Evolutionary conservation across 1,139 yeast species (phyloP).

Genomic region (Pichia sp.): DNA sequence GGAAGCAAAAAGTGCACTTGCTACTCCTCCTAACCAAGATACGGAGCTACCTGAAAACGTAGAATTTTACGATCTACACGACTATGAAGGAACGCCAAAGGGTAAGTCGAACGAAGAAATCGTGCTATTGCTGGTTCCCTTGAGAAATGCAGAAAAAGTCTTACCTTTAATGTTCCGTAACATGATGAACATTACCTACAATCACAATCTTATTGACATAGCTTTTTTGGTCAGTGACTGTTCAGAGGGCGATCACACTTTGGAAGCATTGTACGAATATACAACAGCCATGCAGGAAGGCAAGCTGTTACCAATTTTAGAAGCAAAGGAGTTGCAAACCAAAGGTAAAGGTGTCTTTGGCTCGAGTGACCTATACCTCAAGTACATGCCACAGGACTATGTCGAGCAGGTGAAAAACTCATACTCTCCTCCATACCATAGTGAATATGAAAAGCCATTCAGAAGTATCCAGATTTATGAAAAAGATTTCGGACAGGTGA

Average conservation of each 20-base stretch:
- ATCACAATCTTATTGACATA: constrained; percentile 74
- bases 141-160: constrained; percentile 77
- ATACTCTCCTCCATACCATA: constrained; percentile 60
- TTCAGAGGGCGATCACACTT: constrained; percentile 67
- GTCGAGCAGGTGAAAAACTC: constrained; percentile 53
- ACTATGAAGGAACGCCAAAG: constrained; percentile 49
- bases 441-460: constrained; percentile 65
- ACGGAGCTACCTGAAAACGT: constrained; percentile 31
- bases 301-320: constrained; percentile 49
- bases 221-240: constrained; percentile 86
- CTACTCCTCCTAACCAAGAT: constrained; percentile 15
- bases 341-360: constrained; percentile 39
- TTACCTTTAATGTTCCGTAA: constrained; percentile 80
- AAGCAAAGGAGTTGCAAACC: constrained; percentile 31
- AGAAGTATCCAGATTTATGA: constrained; percentile 70
- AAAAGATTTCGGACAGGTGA: constrained; percentile 80
- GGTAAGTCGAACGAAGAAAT: constrained; percentile 61
- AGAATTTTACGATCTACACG: constrained; percentile 57
- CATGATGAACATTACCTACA: constrained; percentile 79
- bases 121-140: constrained; percentile 68
- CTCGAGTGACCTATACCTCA: constrained; percentile 56
- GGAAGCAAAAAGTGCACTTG: constrained; percentile 13
- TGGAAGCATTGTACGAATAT: constrained; percentile 62
- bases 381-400: constrained; percentile 67
- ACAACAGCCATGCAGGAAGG: constrained; percentile 69